Base-by-base conservation (phyloP, 345 rosid species). In the Populus pruinosa region DNA sequence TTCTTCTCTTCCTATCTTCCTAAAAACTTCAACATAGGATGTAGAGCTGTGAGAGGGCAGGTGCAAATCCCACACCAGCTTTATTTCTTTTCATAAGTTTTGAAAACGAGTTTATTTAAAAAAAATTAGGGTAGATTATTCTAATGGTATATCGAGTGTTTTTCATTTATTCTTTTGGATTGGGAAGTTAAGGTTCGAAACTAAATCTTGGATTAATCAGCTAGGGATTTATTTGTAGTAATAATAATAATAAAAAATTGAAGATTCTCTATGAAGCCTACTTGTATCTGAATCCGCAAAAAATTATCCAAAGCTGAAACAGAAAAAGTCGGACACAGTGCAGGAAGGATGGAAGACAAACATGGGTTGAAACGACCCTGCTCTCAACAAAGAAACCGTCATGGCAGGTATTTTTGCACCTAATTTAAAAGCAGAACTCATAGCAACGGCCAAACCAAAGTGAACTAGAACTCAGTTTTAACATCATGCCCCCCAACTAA, bases 371-470 rank as follows among this genome's bases (percentile, higher is more conserved):
- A 56, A 56, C 29, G 27, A n/a, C 63, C 63, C 63, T n/a, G 9
- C 63, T 50, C 56, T 18, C 56, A 1, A 6, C 56, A 50, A 50
- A 50, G n/a, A 18, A 50, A 50, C n/a, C 6, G n/a, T 50, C n/a
- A 50, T 50, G 56, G 56, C 9, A 50, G 2, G 21, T 50, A 17
- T 50, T 7, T 50, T 5, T 16, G 56, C 56, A 50, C 56, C 56
- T 0, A 50, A 50, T 50, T 18, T 17, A 18, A 50, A 50, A 18
- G 56, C 0, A 18, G 68, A 70, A 70, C 59, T 75, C 67, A 21
- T 47, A 65, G 74, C 35, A 77, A 25, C n/a, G 31, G 35, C 75
- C 63, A 53, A 81, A 64, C 75, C 63, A 53, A 77, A 69, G 55
- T 17, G 61, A 71, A 67, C 75, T 72, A 25, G 44, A 21, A 49